These are phyloP conservation scores for Quercus tomentella DNA, from an alignment of 331 rosid species.

Conservation along the genomic window DNA sequence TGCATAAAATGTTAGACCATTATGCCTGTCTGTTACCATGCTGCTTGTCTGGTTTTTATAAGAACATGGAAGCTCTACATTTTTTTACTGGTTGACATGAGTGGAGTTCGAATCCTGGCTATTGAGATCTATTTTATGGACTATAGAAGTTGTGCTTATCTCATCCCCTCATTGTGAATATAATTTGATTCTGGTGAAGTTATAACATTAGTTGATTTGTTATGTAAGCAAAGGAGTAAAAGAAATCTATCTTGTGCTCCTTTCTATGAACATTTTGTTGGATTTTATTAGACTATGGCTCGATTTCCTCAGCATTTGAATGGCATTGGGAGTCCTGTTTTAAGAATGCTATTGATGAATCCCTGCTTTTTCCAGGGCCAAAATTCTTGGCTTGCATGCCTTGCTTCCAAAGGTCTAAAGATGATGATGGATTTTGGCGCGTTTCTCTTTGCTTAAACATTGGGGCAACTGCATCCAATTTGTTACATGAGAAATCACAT, in stretches of 20 bases:
- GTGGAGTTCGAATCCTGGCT: neutral
- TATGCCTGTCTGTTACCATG: neutral
- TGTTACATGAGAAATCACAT: slow-evolving; percentile 14
- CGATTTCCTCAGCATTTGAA: slow-evolving; percentile 17
- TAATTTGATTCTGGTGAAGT: neutral
- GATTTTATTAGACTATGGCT: slow-evolving; percentile 2
- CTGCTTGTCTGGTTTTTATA: neutral
- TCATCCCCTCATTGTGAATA: neutral
- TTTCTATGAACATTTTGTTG: neutral
- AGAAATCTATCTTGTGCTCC: neutral
- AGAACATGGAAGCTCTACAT: neutral
- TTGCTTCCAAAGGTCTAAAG: slow-evolving; percentile 67
- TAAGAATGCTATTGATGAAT: slow-evolving; percentile 50
- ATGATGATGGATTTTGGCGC: slow-evolving; percentile 47
- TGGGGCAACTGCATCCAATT: slow-evolving; percentile 27
- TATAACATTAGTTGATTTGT: neutral
- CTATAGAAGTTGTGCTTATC: neutral
- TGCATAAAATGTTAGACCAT: neutral
- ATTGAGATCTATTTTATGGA: neutral
- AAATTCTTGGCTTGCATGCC: slow-evolving; percentile 73
- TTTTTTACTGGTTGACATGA: neutral
- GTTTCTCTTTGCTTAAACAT: slow-evolving; percentile 34
- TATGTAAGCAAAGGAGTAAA: neutral
- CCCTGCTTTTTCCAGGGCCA: slow-evolving; percentile 83
- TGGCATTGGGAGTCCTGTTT: slow-evolving; percentile 5